These are phyloP conservation scores for Linum tenue DNA, from an alignment of 345 rosid genomes.

Conservation along the genomic window DNA sequence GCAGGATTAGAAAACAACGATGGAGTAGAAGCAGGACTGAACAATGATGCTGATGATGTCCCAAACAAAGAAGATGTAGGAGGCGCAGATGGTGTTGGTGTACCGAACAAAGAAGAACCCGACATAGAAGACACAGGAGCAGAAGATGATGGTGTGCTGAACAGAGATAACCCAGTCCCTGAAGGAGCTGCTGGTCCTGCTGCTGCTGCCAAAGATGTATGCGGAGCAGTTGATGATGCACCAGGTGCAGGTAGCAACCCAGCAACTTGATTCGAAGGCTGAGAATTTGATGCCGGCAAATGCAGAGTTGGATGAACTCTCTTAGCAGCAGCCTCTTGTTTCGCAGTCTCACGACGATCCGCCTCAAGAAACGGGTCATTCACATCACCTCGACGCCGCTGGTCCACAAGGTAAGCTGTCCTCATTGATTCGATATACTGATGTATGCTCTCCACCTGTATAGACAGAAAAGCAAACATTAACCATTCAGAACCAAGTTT, in stretches of 20 bases:
- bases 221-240: constrained; percentile 34
- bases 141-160: constrained; percentile 46
- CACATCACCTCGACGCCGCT: constrained; percentile 67
- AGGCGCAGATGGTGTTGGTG: constrained; percentile 59
- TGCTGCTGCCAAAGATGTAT: constrained; percentile 32
- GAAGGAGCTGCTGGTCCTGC: constrained; percentile 36
- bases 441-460: constrained; percentile 81
- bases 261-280: constrained; percentile 61
- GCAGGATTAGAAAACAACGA: constrained; percentile 39
- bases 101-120: constrained; percentile 50
- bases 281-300: constrained; percentile 56
- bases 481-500: neutral
- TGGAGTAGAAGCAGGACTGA: constrained; percentile 56
- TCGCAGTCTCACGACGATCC: constrained; percentile 91
- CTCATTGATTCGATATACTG: constrained; percentile 88
- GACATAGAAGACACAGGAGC: constrained; percentile 37
- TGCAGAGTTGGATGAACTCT: constrained; percentile 91
- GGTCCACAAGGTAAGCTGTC: constrained; percentile 79
- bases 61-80: constrained; percentile 54
- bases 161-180: constrained; percentile 61
- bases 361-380: constrained; percentile 94
- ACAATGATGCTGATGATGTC: constrained; percentile 30
- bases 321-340: constrained; percentile 93
- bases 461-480: neutral
- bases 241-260: constrained; percentile 45